Evolutionary conservation across 768 basidiomycete genomes (phyloP).

Genomic region (Suillus spraguei): DNA sequence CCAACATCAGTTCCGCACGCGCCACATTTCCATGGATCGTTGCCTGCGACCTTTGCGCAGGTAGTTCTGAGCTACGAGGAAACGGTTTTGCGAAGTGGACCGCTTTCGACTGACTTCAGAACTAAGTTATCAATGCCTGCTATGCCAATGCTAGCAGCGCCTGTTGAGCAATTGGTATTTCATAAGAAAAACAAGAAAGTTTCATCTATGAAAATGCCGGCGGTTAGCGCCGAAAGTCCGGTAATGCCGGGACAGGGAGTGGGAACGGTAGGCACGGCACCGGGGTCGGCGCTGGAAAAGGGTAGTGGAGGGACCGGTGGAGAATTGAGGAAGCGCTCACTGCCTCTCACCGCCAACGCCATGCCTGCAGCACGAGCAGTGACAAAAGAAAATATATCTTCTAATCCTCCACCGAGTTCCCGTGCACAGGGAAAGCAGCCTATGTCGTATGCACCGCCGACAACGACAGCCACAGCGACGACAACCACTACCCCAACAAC

Average conservation of each 20-base stretch:
- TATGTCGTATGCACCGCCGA: slow-evolving; percentile 63
- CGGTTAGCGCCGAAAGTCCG: slow-evolving; percentile 20
- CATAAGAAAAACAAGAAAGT: slow-evolving; percentile 49
- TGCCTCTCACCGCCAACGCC: slow-evolving; percentile 41
- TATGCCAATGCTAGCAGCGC: slow-evolving; percentile 14
- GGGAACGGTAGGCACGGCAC: slow-evolving; percentile 32
- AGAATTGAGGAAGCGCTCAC: slow-evolving; percentile 39
- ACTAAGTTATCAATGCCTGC: slow-evolving; percentile 31
- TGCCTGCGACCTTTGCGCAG: slow-evolving; percentile 35
- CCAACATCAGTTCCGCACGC: slow-evolving; percentile 20
- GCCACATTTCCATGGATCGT: slow-evolving; percentile 18
- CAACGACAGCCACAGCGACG: slow-evolving; percentile 15
- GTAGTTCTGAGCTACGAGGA: slow-evolving; percentile 45
- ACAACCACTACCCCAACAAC: slow-evolving; percentile 39
- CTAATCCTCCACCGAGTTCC: slow-evolving; percentile 64
- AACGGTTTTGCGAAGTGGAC: slow-evolving; percentile 23
- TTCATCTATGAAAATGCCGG: slow-evolving; percentile 30
- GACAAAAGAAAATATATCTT: slow-evolving; percentile 38
- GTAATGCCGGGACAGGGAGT: slow-evolving; percentile 14
- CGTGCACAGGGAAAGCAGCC: slow-evolving; percentile 92
- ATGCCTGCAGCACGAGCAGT: slow-evolving; percentile 46
- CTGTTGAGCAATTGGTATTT: slow-evolving; percentile 24
- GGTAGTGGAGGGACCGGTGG: slow-evolving; percentile 31
- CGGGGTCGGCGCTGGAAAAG: slow-evolving; percentile 37
- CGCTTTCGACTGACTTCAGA: slow-evolving; percentile 20